phyloP scores from a whole-genome alignment of 1,284 basidiomycete species.

The Ganoderma sinense region DNA sequence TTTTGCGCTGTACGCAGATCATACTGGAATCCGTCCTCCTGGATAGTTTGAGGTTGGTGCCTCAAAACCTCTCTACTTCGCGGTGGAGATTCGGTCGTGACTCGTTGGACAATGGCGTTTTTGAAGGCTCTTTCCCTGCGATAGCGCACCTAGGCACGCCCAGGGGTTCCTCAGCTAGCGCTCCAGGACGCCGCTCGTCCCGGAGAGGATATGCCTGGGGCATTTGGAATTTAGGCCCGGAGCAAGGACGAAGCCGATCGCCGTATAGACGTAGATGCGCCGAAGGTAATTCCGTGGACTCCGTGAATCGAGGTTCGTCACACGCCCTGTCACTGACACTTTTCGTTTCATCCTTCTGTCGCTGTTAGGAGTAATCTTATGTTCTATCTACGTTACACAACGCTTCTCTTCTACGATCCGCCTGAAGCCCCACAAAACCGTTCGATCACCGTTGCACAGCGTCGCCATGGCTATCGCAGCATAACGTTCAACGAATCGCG shows the following conservation, averaged over 20 bases:
- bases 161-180: not conserved
- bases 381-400: not conserved
- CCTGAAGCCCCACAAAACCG: not conserved
- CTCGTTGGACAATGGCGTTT: not conserved
- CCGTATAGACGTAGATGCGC: not conserved
- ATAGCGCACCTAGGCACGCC: not conserved
- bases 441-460: not conserved
- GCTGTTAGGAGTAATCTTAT: not conserved
- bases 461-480: not conserved
- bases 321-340: not conserved
- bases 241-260: not conserved
- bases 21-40: constrained; percentile 23
- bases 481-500: not conserved
- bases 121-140: not conserved
- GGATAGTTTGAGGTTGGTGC: constrained; percentile 6
- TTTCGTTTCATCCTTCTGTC: not conserved
- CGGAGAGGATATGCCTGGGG: not conserved
- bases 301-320: not conserved
- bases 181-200: not conserved
- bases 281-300: not conserved
- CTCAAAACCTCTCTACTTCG: not conserved
- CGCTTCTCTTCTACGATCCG: not conserved
- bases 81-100: not conserved
- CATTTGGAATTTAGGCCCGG: not conserved
- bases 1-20: constrained; percentile 5